phyloP scores from a whole-genome alignment of 148 eudicot genomes.

The Vaccinium myrtillus region DNA sequence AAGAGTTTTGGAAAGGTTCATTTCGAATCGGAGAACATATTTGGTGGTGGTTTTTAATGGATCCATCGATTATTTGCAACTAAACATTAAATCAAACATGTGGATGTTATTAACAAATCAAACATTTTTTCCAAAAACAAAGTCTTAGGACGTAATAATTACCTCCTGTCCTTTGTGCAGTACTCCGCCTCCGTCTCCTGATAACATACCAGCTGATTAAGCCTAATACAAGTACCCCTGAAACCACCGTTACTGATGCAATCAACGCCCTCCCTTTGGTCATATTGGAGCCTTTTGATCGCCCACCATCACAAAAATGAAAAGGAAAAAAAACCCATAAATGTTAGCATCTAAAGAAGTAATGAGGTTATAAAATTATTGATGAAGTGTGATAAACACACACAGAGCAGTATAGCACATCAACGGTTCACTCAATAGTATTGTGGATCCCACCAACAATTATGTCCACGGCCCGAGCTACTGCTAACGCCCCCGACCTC shows the following conservation, averaged over 20 bases:
- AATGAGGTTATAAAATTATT: background rate
- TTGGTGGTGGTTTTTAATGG: background rate
- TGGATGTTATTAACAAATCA: background rate
- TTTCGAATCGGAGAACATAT: background rate
- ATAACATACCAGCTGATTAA: constrained; percentile 7
- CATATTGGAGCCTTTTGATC: background rate
- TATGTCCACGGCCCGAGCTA: too few species aligned
- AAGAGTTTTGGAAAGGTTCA: background rate
- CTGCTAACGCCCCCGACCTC: too few species aligned
- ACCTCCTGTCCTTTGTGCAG: background rate
- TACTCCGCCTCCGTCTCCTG: background rate
- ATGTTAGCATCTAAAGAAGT: background rate
- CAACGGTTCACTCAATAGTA: too few species aligned
- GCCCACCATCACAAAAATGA: background rate
- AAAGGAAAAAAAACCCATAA: background rate
- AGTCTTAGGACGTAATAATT: background rate
- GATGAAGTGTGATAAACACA: background rate
- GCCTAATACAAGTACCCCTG: constrained; percentile 8
- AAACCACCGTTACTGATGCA: constrained; percentile 1
- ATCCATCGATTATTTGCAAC: background rate
- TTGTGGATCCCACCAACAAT: too few species aligned
- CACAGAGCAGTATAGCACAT: too few species aligned
- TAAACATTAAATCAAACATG: background rate
- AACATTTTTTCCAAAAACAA: background rate
- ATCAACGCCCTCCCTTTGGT: constrained; percentile 15